Evolutionary conservation across 805 yeast species (phyloP).

Genomic region (Metschnikowia kunwiensis): DNA sequence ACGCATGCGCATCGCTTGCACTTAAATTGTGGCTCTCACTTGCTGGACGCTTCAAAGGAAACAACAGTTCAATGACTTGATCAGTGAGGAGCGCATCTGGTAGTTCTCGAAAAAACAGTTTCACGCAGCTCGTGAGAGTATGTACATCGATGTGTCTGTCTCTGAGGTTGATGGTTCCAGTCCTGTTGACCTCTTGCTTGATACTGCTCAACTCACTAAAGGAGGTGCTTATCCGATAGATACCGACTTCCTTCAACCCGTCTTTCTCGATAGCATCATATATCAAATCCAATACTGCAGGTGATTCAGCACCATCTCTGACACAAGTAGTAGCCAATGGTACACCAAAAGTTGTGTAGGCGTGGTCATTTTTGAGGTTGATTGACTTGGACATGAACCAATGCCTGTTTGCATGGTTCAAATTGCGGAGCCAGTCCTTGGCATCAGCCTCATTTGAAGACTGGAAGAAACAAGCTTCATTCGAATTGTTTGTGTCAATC

Average conservation of each 20-base stretch:
- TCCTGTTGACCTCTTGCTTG: slow-evolving; percentile 43
- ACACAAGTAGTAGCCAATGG: slow-evolving; percentile 75
- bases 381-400: slow-evolving; percentile 50
- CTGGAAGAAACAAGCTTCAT: slow-evolving; percentile 64
- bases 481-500: slow-evolving; percentile 41
- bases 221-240: slow-evolving; percentile 69
- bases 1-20: slow-evolving; percentile 13
- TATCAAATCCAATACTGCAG: slow-evolving; percentile 62
- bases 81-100: slow-evolving; percentile 81
- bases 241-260: slow-evolving; percentile 87
- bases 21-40: slow-evolving; percentile 7
- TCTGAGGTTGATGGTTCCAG: slow-evolving; percentile 49
- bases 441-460: slow-evolving; percentile 59
- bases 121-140: slow-evolving; percentile 84
- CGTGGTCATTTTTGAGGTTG: slow-evolving; percentile 23
- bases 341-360: slow-evolving; percentile 68
- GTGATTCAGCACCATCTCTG: slow-evolving; percentile 62
- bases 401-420: slow-evolving; percentile 49
- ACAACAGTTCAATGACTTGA: slow-evolving; percentile 59
- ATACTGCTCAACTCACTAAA: slow-evolving; percentile 44
- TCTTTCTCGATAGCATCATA: slow-evolving; percentile 77
- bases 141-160: slow-evolving; percentile 66
- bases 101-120: slow-evolving; percentile 75
- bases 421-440: slow-evolving; percentile 65
- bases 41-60: slow-evolving; percentile 30